Conservation (phyloP, 164 flowering plant genomes). For the Umbilicus rupestris region DNA sequence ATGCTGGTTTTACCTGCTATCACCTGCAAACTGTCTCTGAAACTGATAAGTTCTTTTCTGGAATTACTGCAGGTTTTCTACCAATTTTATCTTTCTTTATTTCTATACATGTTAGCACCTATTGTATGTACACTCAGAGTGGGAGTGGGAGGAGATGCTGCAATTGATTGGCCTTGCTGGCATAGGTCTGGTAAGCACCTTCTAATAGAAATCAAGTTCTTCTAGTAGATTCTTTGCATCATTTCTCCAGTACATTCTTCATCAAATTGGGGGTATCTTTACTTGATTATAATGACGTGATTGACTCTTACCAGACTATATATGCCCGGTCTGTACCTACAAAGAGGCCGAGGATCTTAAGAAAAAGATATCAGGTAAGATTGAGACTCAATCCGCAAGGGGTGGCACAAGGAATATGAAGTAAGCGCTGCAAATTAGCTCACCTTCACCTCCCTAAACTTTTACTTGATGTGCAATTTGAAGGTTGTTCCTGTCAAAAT, state of each 20-base stretch:
- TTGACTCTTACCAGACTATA: slow-evolving; percentile 37
- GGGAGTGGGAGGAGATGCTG: slow-evolving; percentile 90
- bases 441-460: too few species aligned
- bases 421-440: too few species aligned
- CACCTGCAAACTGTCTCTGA: too few species aligned
- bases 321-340: slow-evolving; percentile 57
- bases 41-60: too few species aligned
- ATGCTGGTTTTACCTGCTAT: too few species aligned
- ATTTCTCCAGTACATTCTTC: too few species aligned
- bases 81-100: background rate
- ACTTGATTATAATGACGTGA: background rate
- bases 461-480: background rate
- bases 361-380: slow-evolving; percentile 74
- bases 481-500: slow-evolving; percentile 60
- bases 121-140: slow-evolving; percentile 14
- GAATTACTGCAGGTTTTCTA: background rate
- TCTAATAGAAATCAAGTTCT: too few species aligned
- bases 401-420: too few species aligned
- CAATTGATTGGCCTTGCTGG: slow-evolving; percentile 70
- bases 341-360: slow-evolving; percentile 62
- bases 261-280: background rate
- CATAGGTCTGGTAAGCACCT: slow-evolving; percentile 56
- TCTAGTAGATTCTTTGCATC: too few species aligned
- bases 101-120: background rate
- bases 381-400: too few species aligned